Evolutionary conservation across 306 rosid genomes (phyloP), one percentile per base, ranked within the genome.

Genomic region (Echinosophora koreensis): DNA sequence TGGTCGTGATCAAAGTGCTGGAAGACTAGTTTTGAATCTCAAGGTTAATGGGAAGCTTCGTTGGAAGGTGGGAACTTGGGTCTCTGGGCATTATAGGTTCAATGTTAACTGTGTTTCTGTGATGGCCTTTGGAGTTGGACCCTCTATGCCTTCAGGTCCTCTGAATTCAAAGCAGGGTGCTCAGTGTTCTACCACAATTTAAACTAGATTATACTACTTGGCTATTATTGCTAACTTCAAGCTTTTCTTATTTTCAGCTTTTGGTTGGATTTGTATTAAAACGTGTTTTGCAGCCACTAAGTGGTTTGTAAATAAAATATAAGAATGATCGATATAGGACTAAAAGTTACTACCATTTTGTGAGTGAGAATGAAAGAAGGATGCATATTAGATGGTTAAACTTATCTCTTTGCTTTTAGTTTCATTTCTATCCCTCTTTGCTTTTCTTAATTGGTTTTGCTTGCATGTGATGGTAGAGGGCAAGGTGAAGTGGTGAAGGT

Each of bases 31-130:
- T 71, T 73, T 96, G 80, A 85, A 76, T 57, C 76, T 96, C 27
- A 91, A 84, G 69, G 96, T 73, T 38, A 84, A 76, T 73, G 99
- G 98, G 3, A 82, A 84, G 63, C 87, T 96, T 38, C 82, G 98
- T 16, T 96, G 99, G 99, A 92, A 91, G 65, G 87, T 96, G 1
- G 98, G 96, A 58, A 91, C 91, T 44, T 96, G 99, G 99, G 96
- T 96, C 37, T 92, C 99, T 18, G 93, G 99, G 2, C 86, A 76
- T 52, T 89, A 91, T 60, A 84, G 96, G 67, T 90, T 96, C 18
- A 80, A 66, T 71, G 90, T 92, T 57, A 77, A 88, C 44, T 96
- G 99, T 81, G 87, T 89, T 84, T 90, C 98, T 10, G 72, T 87
- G 8, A 47, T 87, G 85, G 82, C 87, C 14, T 86, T 92, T 81